A percentile compares a stretch with the other conserved stretches of the same genome.
phyloP scores from a whole-genome alignment of 2,329 filamentous ascomycete genomes.

The Alternaria sp. region DNA sequence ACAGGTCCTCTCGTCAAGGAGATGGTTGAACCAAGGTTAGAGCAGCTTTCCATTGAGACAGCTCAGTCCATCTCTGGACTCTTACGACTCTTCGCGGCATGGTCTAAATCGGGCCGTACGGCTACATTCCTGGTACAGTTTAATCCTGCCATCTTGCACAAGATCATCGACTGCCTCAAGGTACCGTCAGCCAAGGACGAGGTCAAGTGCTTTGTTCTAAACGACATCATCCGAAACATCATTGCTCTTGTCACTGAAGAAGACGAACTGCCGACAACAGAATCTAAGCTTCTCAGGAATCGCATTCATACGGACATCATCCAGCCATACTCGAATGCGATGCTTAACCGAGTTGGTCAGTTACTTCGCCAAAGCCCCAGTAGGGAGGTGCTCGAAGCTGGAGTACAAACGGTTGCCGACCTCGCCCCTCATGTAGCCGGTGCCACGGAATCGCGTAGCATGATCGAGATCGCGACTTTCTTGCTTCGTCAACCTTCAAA shows the following conservation, averaged over 20 bases:
- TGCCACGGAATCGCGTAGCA: slow-evolving; percentile 71
- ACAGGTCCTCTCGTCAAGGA: slow-evolving; percentile 75
- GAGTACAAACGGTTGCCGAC: slow-evolving; percentile 79
- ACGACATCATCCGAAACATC: slow-evolving; percentile 69
- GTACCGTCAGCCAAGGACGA: slow-evolving; percentile 81
- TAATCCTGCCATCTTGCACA: slow-evolving; percentile 67
- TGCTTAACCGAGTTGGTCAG: slow-evolving; percentile 64
- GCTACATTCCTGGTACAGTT: slow-evolving; percentile 74
- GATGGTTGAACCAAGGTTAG: slow-evolving; percentile 77
- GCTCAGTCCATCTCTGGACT: slow-evolving; percentile 87
- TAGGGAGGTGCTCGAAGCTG: slow-evolving; percentile 79
- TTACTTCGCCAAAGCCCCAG: slow-evolving; percentile 67
- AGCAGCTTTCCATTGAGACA: slow-evolving; percentile 82
- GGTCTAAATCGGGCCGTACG: slow-evolving; percentile 73
- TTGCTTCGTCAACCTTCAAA: slow-evolving; percentile 85
- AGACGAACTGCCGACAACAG: slow-evolving; percentile 33
- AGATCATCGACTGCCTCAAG: slow-evolving; percentile 75
- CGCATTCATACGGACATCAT: slow-evolving; percentile 57
- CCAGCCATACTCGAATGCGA: slow-evolving; percentile 71
- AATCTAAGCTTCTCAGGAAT: slow-evolving; percentile 65
- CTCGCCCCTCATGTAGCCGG: slow-evolving; percentile 60
- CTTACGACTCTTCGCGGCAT: slow-evolving; percentile 80
- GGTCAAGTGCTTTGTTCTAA: slow-evolving; percentile 82
- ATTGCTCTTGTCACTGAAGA: slow-evolving; percentile 31
- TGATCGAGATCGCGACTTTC: slow-evolving; percentile 81